phyloP scores from a whole-genome alignment of 228 moss, liverwort and hornwort species.

The Sphagnum fallax region DNA sequence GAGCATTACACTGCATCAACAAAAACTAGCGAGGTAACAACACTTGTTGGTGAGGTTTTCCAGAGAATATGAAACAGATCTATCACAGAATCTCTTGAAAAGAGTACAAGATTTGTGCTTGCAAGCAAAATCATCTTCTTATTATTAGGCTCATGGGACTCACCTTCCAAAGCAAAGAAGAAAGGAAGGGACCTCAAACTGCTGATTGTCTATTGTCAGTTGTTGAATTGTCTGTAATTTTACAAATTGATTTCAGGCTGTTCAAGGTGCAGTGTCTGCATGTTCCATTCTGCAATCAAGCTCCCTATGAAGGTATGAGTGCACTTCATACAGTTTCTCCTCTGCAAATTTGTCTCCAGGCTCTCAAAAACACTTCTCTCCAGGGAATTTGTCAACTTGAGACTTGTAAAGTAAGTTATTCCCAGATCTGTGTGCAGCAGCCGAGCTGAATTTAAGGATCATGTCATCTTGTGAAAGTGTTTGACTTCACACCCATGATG shows the following conservation, averaged over 20 bases:
- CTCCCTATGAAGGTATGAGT: conserved; percentile 37
- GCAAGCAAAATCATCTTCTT: no score
- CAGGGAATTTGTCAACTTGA: not conserved
- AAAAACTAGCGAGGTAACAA: conserved; percentile 22
- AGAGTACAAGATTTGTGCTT: no score
- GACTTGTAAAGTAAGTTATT: not conserved
- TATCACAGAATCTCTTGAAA: no score
- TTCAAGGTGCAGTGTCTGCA: conserved; percentile 48
- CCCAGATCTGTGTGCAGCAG: not conserved
- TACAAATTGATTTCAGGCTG: conserved; percentile 14
- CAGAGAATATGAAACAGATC: not conserved
- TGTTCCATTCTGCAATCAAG: conserved; percentile 27
- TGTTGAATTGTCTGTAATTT: no score
- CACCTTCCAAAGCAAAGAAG: no score
- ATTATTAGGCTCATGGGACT: no score
- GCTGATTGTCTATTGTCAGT: no score
- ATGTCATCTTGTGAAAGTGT: no score
- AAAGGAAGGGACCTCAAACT: no score
- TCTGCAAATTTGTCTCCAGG: not conserved
- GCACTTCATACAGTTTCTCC: not conserved
- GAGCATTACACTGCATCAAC: conserved; percentile 31
- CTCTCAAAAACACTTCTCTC: not conserved
- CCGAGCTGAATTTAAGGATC: not conserved
- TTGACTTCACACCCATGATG: no score
- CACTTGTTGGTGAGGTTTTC: not conserved